Percentiles rank a stretch among this genome's conserved stretches.
These are phyloP conservation scores for Nemania sp. DNA, from an alignment of 2,329 filamentous ascomycete genomes.

Conservation along the genomic window DNA sequence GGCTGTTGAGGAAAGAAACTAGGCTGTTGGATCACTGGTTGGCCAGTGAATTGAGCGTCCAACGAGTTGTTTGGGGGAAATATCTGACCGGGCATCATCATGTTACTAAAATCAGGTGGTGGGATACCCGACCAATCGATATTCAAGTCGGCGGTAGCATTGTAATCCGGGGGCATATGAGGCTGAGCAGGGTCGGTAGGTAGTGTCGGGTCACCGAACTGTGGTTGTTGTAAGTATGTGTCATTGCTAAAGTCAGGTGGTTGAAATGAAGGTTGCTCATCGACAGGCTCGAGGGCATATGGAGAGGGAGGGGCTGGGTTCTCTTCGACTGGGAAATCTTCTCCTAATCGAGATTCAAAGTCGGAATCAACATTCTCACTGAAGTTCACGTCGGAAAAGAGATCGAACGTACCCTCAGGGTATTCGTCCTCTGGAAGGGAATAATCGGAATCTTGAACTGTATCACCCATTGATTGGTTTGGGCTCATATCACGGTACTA, in stretches of 20 bases:
- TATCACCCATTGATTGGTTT: slow-evolving; percentile 17
- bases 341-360: slow-evolving; percentile 21
- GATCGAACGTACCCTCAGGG: neutral
- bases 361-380: neutral
- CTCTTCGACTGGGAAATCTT: slow-evolving; percentile 7
- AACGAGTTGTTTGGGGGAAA: neutral
- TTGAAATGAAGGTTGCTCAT: neutral
- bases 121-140: neutral
- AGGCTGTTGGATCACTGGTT: neutral
- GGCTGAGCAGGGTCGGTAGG: neutral
- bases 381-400: slow-evolving; percentile 21
- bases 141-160: neutral
- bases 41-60: neutral
- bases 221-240: neutral
- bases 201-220: neutral
- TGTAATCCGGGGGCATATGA: neutral
- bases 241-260: neutral
- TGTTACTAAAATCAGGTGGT: no score
- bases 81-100: neutral
- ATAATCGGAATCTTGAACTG: neutral
- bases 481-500: neutral
- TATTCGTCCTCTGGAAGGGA: no score
- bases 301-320: neutral
- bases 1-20: neutral
- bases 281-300: neutral